Base-by-base conservation (phyloP, 495 filamentous ascomycete species). In the Podospora tetraspora region DNA sequence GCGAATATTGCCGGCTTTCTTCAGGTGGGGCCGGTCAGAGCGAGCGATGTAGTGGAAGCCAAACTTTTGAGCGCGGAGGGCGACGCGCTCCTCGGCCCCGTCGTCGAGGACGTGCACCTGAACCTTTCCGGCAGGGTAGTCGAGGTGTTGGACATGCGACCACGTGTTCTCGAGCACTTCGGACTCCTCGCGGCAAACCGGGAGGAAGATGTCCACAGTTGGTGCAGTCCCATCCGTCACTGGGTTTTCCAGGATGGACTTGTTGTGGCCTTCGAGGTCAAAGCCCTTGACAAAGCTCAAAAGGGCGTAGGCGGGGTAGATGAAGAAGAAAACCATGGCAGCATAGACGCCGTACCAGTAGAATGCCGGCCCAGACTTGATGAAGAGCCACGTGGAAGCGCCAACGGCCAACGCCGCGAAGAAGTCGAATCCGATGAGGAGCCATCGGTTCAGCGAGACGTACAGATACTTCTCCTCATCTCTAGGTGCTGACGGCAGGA, bases 141-240 rank as follows among this genome's bases (percentile, higher is more conserved):
- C 73, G 58, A 77, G 73, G 65, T 65, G 59, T 57, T 70, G 32
- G 65, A 77, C 63, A 61, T 77, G 68, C 57, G 66, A 62, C 71
- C 73, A 77, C n/a, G 75, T 77, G 68, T 77, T 77, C 21, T 77
- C 73, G 21, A 77, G 57, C 24, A 77, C 72, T 52, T 77, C 75
- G 24, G 70, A 63, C 13, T 73, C 73, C 56, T 77, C 75, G 16
- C 70, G 69, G 71, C 75, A 77, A 64, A 73, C 75, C 16, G 75
- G 75, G 3, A 77, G 73, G 61, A 71, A 77, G 30, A 77, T 69
- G 59, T 77, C 75, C 11, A 77, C 73, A 0, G 75, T 75, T 2
- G 75, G 75, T 0, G 75, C 75, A 1, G 70, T 70, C 58, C 74
- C 68, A 34, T 75, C 70, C 23, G 58, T 74, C 52, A 77, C 70